Conservation (phyloP, 1,284 basidiomycete species). For the Pseudozyma hubeiensis region DNA sequence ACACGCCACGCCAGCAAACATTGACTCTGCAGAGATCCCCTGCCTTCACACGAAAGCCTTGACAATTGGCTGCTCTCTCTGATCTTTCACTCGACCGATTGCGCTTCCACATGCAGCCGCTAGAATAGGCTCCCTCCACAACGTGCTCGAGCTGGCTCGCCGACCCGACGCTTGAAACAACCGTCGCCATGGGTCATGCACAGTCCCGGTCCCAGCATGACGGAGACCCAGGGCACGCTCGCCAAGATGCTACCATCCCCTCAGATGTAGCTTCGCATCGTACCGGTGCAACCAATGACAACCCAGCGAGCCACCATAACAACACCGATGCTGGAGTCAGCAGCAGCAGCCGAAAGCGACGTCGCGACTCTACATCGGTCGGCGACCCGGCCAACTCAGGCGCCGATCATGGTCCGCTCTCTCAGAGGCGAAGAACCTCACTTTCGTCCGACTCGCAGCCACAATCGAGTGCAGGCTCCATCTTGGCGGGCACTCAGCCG, state of each 20-base stretch:
- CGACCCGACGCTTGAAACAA: too few species aligned
- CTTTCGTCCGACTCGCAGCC: background rate
- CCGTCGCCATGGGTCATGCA: conserved; percentile 28
- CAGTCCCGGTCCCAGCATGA: conserved; percentile 31
- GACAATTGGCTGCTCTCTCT: too few species aligned
- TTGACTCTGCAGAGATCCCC: too few species aligned
- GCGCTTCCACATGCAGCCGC: too few species aligned
- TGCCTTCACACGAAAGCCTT: too few species aligned
- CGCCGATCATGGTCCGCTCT: background rate
- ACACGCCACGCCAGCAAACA: too few species aligned
- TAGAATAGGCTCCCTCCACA: too few species aligned
- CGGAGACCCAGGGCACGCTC: conserved; percentile 5
- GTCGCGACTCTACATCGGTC: conserved; percentile 11
- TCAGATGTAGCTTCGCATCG: conserved; percentile 2
- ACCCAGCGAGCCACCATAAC: background rate
- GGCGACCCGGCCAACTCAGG: conserved; percentile 2
- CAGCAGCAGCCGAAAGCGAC: conserved; percentile 16
- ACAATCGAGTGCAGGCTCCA: background rate
- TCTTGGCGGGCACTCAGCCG: background rate
- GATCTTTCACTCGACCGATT: too few species aligned
- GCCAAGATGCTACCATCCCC: background rate
- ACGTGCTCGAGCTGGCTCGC: too few species aligned
- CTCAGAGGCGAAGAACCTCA: conserved; percentile 17
- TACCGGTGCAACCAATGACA: too few species aligned
- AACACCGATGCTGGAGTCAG: background rate